Base-by-base conservation (phyloP, 306 rosid species). In the Prunus campanulata region DNA sequence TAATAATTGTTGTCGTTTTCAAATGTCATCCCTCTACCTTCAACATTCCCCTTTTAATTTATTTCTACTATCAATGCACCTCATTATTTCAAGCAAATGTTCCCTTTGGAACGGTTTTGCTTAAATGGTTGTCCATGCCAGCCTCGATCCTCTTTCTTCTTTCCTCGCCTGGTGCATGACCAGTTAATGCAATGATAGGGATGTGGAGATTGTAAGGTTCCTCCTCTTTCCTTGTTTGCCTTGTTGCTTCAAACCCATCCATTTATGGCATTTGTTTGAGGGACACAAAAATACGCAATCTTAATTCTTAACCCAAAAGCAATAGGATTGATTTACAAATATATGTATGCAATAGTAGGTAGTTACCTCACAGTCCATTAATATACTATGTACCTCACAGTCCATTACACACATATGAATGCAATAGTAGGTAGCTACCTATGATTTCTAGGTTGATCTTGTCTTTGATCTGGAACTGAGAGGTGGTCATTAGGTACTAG, bases 171-270 rank as follows among this genome's bases (percentile, higher is more conserved):
- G 66, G 24, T 15, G 86, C 51, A n/a, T 81, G 81, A 78, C 90
- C 92, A 6, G 94, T 88, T 68, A 93, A 80, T 70, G 94, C 96
- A 60, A 94, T 87, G 72, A 94, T 91, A 3, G 93, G 93, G 49
- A 87, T 87, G 64, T 50, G 92, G 49, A 25, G 27, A 25, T 25
- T 25, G 27, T 25, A 25, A 25, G 27, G 27, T 25, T 25, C 81
- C 80, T 90, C 98, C 74, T 76, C 71, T 75, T 78, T 76, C 78
- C 97, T 76, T 82, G 90, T 90, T 73, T 72, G 24, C 68, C 68
- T 78, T 3, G 94, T 82, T 73, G 94, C 92, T 77, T 91, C 91
- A 72, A 65, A 79, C 4, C 96, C 97, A 68, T 86, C 60, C 94
- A 91, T 86, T 46, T 80, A 27, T 48, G 90, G 89, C 96, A 93